Percentiles rank a stretch among this genome's conserved stretches.
These are phyloP conservation scores for Suillus alpinus DNA, from an alignment of 768 basidiomycete genomes.

Conservation along the genomic window DNA sequence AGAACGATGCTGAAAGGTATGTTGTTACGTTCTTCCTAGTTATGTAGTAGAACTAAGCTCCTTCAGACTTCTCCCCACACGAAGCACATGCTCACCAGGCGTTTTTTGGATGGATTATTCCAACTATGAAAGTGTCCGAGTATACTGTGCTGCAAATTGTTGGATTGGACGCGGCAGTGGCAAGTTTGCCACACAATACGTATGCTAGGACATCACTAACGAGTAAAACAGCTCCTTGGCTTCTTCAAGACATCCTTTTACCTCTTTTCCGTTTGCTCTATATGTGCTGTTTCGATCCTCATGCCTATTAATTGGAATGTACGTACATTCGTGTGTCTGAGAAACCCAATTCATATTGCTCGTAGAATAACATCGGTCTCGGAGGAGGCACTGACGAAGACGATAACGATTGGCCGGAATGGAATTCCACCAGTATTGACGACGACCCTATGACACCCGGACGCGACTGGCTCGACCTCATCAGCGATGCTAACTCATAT, in stretches of 20 bases:
- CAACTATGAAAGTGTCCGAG: constrained; percentile 87
- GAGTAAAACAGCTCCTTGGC: constrained; percentile 68
- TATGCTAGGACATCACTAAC: neutral
- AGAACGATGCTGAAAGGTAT: constrained; percentile 91
- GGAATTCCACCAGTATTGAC: constrained; percentile 16
- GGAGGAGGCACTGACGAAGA: constrained; percentile 47
- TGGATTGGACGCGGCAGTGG: constrained; percentile 94
- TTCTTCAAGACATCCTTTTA: constrained; percentile 96
- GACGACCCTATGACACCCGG: constrained; percentile 31
- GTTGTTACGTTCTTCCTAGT: constrained; percentile 14
- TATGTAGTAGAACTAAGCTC: constrained; percentile 6
- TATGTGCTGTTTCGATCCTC: constrained; percentile 78
- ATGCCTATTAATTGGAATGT: constrained; percentile 97
- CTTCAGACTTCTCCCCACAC: constrained; percentile 84
- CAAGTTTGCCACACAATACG: constrained; percentile 37
- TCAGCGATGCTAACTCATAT: constrained; percentile 87
- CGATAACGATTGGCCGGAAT: constrained; percentile 46
- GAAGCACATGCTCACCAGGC: constrained; percentile 84
- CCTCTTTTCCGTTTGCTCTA: constrained; percentile 82
- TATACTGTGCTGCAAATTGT: constrained; percentile 95
- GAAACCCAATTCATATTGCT: constrained; percentile 1
- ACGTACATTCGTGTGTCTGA: constrained; percentile 23
- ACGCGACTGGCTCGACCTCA: constrained; percentile 80
- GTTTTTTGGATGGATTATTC: constrained; percentile 96
- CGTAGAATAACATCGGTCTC: constrained; percentile 69